Conservation (phyloP, 345 rosid species). For the Diplotaxis tenuifolia region DNA sequence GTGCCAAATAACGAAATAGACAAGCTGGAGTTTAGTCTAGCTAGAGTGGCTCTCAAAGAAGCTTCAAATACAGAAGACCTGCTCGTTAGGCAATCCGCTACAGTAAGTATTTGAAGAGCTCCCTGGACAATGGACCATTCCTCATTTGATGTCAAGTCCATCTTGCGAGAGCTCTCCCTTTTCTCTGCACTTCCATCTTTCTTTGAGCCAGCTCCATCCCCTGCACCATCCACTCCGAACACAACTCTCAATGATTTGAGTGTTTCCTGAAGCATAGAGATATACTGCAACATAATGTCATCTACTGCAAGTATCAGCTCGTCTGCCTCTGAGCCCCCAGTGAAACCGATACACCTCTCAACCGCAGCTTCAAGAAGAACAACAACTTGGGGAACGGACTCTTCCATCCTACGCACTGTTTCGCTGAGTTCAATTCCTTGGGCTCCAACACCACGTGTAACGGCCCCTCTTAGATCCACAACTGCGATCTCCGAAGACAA, state of each 20-base stretch:
- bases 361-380: constrained; percentile 92
- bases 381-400: constrained; percentile 90
- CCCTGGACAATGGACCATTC: constrained; percentile 99
- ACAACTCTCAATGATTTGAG: constrained; percentile 91
- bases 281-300: constrained; percentile 86
- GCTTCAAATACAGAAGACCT: constrained; percentile 95
- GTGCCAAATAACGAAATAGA: constrained; percentile 73
- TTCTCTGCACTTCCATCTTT: constrained; percentile 55
- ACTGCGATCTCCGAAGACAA: constrained; percentile 87
- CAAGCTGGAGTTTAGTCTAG: constrained; percentile 84
- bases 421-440: constrained; percentile 98
- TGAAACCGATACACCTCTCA: constrained; percentile 87
- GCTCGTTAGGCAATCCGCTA: constrained; percentile 93
- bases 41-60: constrained; percentile 86
- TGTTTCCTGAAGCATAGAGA: constrained; percentile 85
- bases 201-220: constrained; percentile 52
- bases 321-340: constrained; percentile 98
- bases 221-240: constrained; percentile 72
- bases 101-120: constrained; percentile 89
- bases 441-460: constrained; percentile 93
- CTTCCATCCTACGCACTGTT: constrained; percentile 98
- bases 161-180: constrained; percentile 59
- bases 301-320: constrained; percentile 91
- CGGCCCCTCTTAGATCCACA: constrained; percentile 96
- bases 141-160: constrained; percentile 70